These are phyloP conservation scores for Trichophyton mentagrophytes DNA, from an alignment of 2,329 filamentous ascomycete genomes.

Conservation along the genomic window DNA sequence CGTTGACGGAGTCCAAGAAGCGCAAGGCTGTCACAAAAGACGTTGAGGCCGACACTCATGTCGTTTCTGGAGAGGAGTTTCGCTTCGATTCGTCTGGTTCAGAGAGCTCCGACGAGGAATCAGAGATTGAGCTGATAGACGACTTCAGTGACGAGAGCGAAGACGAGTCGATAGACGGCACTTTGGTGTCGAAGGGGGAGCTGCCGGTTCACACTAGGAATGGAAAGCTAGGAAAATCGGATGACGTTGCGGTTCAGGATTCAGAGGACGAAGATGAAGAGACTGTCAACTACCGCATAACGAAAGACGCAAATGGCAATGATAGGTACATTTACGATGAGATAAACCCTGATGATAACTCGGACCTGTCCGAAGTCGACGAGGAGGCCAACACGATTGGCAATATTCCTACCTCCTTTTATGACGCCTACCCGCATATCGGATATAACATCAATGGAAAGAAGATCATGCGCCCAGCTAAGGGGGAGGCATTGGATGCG, in stretches of 20 bases:
- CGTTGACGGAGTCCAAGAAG: constrained; percentile 41
- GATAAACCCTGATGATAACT: constrained; percentile 89
- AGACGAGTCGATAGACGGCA: constrained; percentile 6
- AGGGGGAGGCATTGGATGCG: constrained; percentile 83
- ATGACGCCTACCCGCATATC: constrained; percentile 95
- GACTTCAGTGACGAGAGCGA: constrained; percentile 40
- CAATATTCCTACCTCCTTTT: constrained; percentile 85
- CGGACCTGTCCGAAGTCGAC: constrained; percentile 78
- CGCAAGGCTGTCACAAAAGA: constrained; percentile 51
- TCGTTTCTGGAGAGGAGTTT: constrained; percentile 50
- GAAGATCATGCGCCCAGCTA: constrained; percentile 91
- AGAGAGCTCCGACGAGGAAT: constrained; percentile 29
- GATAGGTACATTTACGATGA: constrained; percentile 85
- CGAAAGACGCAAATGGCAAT: constrained; percentile 76
- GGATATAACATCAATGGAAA: constrained; percentile 98
- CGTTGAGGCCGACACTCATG: constrained; percentile 32
- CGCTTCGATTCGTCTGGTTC: constrained; percentile 32
- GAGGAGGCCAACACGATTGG: constrained; percentile 82
- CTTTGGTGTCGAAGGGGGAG: constrained; percentile 15
- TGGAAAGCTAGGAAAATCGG: background rate
- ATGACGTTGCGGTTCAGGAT: background rate
- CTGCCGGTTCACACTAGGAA: constrained; percentile 27
- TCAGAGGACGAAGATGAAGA: background rate
- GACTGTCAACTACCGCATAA: constrained; percentile 25
- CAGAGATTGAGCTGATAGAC: constrained; percentile 44